Base-by-base conservation (phyloP, 1,284 basidiomycete genomes). In the Irpex sp. region DNA sequence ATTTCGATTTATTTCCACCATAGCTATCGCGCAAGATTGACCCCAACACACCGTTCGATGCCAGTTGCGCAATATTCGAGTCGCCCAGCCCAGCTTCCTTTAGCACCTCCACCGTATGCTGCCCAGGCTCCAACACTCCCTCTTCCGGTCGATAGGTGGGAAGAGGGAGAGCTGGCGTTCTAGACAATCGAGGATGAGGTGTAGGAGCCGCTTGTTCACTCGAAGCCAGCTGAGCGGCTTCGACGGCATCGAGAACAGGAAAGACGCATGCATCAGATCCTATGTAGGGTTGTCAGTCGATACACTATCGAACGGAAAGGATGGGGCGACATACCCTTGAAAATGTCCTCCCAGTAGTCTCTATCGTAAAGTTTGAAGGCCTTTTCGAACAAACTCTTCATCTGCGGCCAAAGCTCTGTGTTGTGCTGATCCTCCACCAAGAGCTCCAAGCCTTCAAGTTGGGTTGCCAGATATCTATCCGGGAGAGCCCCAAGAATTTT, bases 261-360 rank as follows among this genome's bases (percentile, higher is more conserved):
- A 90, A 78, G 4, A 81, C 81, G 71, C 92, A 94, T 7, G 90
- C 86, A 64, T 94, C 92, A 7, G 84, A 88, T 35, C 82, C 89
- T 85, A 71, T 10, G 58, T 5, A 16, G 48, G 3, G 18, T 58
- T 47, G 18, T 53, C 59, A 60, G 57, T 18, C 36, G 12, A 37
- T 36, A 36, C 12, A 45, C 18, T 37, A 45, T 8, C 12, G 52
- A 10, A 36, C 42, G 56, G 16, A 28, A 33, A 48, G 35, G 21
- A 54, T 12, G 52, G 23, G 35, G 66, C 76, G 39, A 33, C 7
- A 33, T 63, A 86, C 89, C 84, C 60, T 86, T 77, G 68, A 91
- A 94, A 5, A 87, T 72, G 4, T 75, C 67, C 1, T 83, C 78
- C 92, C 92, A 94, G 59, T 87, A 84, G 62, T 89, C 83, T 57